These are phyloP conservation scores for Penicillium sp. DNA, from an alignment of 2,329 filamentous ascomycete genomes.

Conservation along the genomic window DNA sequence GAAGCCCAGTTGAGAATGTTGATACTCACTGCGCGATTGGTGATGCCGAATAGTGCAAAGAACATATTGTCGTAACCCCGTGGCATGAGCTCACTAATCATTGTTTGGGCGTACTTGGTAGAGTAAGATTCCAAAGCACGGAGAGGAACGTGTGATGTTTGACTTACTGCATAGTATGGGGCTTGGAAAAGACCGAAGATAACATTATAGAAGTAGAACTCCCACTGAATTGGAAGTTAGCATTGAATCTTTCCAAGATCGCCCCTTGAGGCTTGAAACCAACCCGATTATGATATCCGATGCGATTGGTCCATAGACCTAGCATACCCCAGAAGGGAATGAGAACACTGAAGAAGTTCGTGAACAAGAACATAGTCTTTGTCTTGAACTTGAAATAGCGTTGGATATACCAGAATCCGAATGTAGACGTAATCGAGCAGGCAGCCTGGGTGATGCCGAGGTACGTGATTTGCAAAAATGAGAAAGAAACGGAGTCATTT, in stretches of 20 bases:
- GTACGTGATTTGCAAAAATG: slow-evolving; percentile 45
- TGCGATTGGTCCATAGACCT: slow-evolving; percentile 40
- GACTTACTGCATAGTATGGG: slow-evolving; percentile 43
- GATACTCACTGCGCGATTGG: slow-evolving; percentile 43
- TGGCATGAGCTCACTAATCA: slow-evolving; percentile 48
- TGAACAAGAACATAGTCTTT: slow-evolving; percentile 46
- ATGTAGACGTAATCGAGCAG: slow-evolving; percentile 41
- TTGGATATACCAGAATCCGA: slow-evolving; percentile 47
- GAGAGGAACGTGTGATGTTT: neutral
- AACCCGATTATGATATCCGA: slow-evolving; percentile 43
- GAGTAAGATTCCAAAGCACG: neutral
- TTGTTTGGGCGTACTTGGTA: slow-evolving; percentile 43
- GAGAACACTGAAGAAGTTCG: slow-evolving; percentile 44
- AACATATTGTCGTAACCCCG: slow-evolving; percentile 49
- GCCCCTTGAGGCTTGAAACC: slow-evolving; percentile 8
- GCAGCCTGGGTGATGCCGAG: slow-evolving; percentile 43
- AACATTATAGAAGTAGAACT: slow-evolving; percentile 48
- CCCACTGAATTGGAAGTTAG: slow-evolving; percentile 30
- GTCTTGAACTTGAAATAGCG: slow-evolving; percentile 43
- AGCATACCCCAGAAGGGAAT: slow-evolving; percentile 48
- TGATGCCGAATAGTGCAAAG: slow-evolving; percentile 47
- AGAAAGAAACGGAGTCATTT: slow-evolving; percentile 43
- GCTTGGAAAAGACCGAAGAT: slow-evolving; percentile 47
- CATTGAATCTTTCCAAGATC: neutral
- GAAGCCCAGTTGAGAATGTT: neutral